Percentiles rank a stretch among this genome's conserved stretches.
Evolutionary conservation across 257 asterid genomes (phyloP).

Genomic region (Solanum microdontum): DNA sequence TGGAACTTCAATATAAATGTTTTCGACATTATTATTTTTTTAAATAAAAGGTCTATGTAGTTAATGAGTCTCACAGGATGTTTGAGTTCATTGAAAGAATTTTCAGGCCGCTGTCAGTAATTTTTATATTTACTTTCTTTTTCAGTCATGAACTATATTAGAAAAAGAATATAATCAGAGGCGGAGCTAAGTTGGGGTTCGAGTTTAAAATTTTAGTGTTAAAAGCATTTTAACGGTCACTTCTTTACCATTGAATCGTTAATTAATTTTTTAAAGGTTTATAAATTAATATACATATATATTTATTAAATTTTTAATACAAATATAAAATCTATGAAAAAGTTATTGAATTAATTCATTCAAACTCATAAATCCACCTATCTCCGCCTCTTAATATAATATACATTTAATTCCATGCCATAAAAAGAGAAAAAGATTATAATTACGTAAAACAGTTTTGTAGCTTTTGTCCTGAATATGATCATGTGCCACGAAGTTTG

Average conservation of each 20-base stretch:
- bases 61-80: neutral
- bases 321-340: too few species aligned
- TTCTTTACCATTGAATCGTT: too few species aligned
- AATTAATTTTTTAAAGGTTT: fast-evolving
- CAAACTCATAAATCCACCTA: too few species aligned
- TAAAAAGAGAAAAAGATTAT: neutral
- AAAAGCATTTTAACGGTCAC: too few species aligned
- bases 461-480: neutral
- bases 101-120: neutral
- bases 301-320: too few species aligned
- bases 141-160: neutral
- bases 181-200: fast-evolving
- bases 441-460: neutral
- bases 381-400: neutral
- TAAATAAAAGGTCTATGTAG: neutral
- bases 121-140: neutral
- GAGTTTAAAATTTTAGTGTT: too few species aligned
- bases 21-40: too few species aligned
- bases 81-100: neutral
- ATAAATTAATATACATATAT: too few species aligned
- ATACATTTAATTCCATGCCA: neutral
- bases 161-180: neutral
- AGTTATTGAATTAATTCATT: too few species aligned
- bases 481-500: neutral
- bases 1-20: neutral